These are phyloP conservation scores for Heimioporus retisporus DNA, from an alignment of 1,284 basidiomycete species.

Conservation along the genomic window DNA sequence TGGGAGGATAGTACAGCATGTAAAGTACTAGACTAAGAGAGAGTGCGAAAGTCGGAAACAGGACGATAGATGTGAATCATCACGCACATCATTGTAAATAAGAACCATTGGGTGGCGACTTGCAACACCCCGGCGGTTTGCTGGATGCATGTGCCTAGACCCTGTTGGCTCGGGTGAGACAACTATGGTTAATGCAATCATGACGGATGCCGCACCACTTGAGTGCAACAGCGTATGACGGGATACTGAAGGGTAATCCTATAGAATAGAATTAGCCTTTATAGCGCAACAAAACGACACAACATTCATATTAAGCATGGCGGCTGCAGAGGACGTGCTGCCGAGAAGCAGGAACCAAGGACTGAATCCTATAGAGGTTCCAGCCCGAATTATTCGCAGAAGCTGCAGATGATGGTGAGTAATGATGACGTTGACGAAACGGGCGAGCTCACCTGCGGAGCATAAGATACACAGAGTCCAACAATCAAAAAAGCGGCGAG, in stretches of 20 bases:
- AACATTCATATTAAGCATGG: conserved; percentile 83
- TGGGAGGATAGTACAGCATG: conserved; percentile 91
- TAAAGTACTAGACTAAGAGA: conserved; percentile 83
- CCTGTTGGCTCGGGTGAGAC: conserved; percentile 52
- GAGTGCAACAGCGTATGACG: conserved; percentile 84
- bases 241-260: conserved; percentile 92
- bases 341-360: conserved; percentile 96
- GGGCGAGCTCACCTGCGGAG: conserved; percentile 76
- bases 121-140: conserved; percentile 89
- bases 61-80: not conserved
- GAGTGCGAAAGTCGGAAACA: not conserved
- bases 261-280: not conserved
- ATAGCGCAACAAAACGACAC: not conserved
- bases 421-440: not conserved
- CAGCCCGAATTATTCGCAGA: conserved; percentile 76
- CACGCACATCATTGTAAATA: conserved; percentile 85
- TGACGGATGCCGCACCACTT: conserved; percentile 64
- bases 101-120: conserved; percentile 86
- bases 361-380: conserved; percentile 90
- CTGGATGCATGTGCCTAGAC: conserved; percentile 81
- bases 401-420: conserved; percentile 56
- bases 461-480: conserved; percentile 89
- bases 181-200: not conserved
- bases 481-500: conserved; percentile 81
- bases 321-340: conserved; percentile 85